Conservation (phyloP, 768 basidiomycete species). For the Artomyces pyxidatus region DNA sequence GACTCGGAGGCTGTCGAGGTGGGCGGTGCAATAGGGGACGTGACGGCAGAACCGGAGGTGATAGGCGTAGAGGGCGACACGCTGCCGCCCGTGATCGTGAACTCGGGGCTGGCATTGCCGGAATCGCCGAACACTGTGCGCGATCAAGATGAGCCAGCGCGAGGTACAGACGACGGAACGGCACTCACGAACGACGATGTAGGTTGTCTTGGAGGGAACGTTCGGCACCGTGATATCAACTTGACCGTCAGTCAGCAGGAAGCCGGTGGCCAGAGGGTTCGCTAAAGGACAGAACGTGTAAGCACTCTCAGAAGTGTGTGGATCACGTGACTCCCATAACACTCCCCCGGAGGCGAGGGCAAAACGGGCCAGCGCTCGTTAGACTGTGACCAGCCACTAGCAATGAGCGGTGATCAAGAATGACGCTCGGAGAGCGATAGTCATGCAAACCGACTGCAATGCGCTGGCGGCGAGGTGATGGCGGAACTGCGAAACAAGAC, state of each 20-base stretch:
- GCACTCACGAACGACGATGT: slow-evolving; percentile 37
- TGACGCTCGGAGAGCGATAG: too few relatives aligned
- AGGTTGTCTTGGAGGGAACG: slow-evolving; percentile 24
- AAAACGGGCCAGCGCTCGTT: too few relatives aligned
- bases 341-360: background rate
- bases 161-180: background rate
- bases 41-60: background rate
- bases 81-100: slow-evolving; percentile 23
- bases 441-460: too few relatives aligned
- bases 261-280: slow-evolving; percentile 26
- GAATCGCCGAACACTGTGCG: slow-evolving; percentile 41
- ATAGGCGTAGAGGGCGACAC: background rate
- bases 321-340: background rate
- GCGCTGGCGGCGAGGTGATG: background rate
- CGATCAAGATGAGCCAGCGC: background rate
- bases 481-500: background rate
- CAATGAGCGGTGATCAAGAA: too few relatives aligned
- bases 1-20: background rate
- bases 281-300: slow-evolving; percentile 16
- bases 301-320: background rate
- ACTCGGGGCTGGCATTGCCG: slow-evolving; percentile 33
- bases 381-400: too few relatives aligned
- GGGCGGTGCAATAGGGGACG: background rate
- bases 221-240: slow-evolving; percentile 31
- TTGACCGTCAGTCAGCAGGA: slow-evolving; percentile 29